These are phyloP conservation scores for Trichoderma gamsii DNA, from an alignment of 495 filamentous ascomycete genomes.

Conservation along the genomic window DNA sequence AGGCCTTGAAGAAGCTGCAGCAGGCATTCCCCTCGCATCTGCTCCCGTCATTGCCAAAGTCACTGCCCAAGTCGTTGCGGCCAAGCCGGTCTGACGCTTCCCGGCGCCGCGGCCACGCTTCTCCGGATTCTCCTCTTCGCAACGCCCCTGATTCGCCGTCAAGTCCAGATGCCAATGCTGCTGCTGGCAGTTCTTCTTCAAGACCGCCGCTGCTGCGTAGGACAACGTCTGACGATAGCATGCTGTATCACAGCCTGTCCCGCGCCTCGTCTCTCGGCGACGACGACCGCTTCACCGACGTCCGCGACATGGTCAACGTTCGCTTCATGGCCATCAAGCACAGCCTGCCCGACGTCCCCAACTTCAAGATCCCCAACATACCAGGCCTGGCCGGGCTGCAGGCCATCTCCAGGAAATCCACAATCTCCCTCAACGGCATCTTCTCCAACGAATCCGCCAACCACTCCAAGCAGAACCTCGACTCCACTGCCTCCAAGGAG, in stretches of 20 bases:
- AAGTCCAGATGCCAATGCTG: not conserved
- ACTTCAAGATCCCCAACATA: conserved; percentile 59
- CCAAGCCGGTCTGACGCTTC: conserved; percentile 15
- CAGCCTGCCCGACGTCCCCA: conserved; percentile 68
- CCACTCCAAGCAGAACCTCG: not conserved
- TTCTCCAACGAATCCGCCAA: conserved; percentile 3
- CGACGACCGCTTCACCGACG: conserved; percentile 73
- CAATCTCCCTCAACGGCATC: not conserved
- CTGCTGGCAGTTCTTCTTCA: not conserved
- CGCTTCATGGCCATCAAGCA: conserved; percentile 88
- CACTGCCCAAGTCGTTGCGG: conserved; percentile 19
- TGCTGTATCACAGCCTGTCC: conserved; percentile 63
- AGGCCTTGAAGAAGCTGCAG: conserved; percentile 24
- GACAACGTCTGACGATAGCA: conserved; percentile 68
- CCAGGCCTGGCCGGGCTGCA: conserved; percentile 35
- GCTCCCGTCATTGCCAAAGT: conserved; percentile 34
- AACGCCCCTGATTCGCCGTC: not conserved
- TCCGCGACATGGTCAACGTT: conserved; percentile 75
- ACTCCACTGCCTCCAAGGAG: conserved; percentile 12
- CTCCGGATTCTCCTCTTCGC: not conserved
- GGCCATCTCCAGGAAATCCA: not conserved
- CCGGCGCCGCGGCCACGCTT: not conserved
- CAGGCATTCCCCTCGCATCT: conserved; percentile 30
- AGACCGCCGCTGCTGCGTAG: conserved; percentile 43
- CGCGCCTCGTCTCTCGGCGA: conserved; percentile 78